Conservation (phyloP, 306 rosid species). For the Trifolium pratense region DNA sequence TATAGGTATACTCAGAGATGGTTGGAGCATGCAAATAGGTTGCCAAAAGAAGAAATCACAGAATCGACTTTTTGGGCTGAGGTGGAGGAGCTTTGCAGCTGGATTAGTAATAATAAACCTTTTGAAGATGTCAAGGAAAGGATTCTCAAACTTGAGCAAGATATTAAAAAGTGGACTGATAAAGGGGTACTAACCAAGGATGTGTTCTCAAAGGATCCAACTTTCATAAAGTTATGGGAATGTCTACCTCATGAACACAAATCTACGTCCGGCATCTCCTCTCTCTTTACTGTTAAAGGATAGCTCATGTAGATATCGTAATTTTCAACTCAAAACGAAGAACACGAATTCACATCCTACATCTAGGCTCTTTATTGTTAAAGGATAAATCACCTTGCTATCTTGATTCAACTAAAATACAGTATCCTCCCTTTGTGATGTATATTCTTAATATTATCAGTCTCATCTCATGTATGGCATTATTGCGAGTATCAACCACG, state of each 20-base stretch:
- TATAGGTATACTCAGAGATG: slow-evolving; percentile 68
- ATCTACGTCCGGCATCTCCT: slow-evolving; percentile 32
- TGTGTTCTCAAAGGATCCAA: slow-evolving; percentile 54
- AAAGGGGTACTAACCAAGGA: slow-evolving; percentile 34
- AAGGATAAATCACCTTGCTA: too few species aligned
- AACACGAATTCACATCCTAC: slow-evolving; percentile 40
- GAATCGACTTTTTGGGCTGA: slow-evolving; percentile 79
- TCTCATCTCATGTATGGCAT: background rate
- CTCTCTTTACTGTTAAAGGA: slow-evolving; percentile 10
- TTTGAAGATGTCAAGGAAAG: background rate
- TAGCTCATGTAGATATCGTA: background rate
- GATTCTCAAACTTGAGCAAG: slow-evolving; percentile 39
- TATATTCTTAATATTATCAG: background rate
- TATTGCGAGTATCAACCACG: slow-evolving; percentile 1
- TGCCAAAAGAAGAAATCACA: slow-evolving; percentile 30
- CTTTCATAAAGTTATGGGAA: slow-evolving; percentile 56
- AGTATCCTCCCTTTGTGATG: background rate
- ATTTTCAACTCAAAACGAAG: slow-evolving; percentile 18
- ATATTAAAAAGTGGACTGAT: slow-evolving; percentile 48
- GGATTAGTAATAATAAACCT: slow-evolving; percentile 28
- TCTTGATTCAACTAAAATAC: too few species aligned
- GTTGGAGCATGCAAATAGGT: slow-evolving; percentile 52
- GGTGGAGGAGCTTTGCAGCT: slow-evolving; percentile 65
- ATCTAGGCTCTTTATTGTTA: slow-evolving; percentile 12
- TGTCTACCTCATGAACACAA: slow-evolving; percentile 48